These are phyloP conservation scores for Aureobasidium sp. DNA, from an alignment of 2,329 filamentous ascomycete species.

Conservation along the genomic window DNA sequence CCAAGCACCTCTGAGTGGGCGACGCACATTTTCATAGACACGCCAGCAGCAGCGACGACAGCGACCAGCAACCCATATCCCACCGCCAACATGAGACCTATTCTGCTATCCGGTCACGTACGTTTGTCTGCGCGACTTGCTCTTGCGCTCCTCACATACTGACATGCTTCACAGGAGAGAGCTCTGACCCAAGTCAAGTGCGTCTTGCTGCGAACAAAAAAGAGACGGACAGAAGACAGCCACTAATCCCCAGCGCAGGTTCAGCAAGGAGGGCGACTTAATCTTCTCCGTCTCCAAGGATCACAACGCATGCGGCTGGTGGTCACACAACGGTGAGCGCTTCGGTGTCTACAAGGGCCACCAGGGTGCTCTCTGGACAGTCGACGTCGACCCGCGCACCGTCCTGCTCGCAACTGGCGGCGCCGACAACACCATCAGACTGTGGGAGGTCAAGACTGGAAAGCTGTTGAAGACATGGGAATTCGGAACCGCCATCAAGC, in stretches of 20 bases:
- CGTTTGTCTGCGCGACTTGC: constrained; percentile 21
- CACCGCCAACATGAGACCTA: constrained; percentile 75
- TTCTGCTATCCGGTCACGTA: constrained; percentile 88
- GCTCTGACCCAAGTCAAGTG: constrained; percentile 91
- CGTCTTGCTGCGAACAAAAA: constrained; percentile 19
- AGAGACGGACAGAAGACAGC: not conserved
- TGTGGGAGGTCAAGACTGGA: constrained; percentile 94
- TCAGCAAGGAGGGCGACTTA: constrained; percentile 90
- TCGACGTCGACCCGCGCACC: constrained; percentile 89
- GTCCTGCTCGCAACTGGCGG: constrained; percentile 90
- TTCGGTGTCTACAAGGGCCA: constrained; percentile 95
- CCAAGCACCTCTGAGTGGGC: not conserved
- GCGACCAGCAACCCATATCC: constrained; percentile 11
- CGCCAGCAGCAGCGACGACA: not conserved
- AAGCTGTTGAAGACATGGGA: constrained; percentile 96
- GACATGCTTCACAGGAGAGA: constrained; percentile 53
- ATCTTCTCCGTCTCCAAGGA: constrained; percentile 96
- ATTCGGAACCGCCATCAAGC: constrained; percentile 92
- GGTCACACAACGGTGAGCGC: constrained; percentile 93
- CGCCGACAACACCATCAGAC: constrained; percentile 94
- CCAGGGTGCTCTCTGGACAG: constrained; percentile 96
- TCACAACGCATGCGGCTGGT: constrained; percentile 96
- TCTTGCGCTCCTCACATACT: not conserved
- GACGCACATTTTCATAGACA: constrained; percentile 10
- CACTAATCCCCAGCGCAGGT: constrained; percentile 42